Evolutionary conservation across 2,329 filamentous ascomycete genomes (phyloP).

Genomic region (Aspergillus clavatus): DNA sequence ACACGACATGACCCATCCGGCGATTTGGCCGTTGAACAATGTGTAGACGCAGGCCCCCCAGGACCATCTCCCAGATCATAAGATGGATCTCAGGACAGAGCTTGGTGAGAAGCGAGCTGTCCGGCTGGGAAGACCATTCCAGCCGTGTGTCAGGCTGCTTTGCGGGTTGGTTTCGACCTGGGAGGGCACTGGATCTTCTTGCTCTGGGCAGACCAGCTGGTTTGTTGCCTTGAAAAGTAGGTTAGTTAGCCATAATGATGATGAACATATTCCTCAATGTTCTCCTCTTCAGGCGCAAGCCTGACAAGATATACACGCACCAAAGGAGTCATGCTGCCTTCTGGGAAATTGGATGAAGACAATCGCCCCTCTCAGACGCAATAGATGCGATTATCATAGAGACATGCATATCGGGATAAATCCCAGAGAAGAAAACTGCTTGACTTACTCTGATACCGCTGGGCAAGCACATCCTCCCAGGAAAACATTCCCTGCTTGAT

Average conservation of each 20-base stretch:
- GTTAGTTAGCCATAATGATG: too few species aligned
- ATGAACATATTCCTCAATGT: too few species aligned
- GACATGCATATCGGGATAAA: not conserved
- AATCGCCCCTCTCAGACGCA: too few species aligned
- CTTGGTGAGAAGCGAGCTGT: constrained; percentile 27
- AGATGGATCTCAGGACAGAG: constrained; percentile 35
- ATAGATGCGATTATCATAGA: not conserved
- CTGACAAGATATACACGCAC: not conserved
- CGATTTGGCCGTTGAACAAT: constrained; percentile 31
- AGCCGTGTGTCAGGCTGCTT: constrained; percentile 11
- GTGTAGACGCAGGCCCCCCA: constrained; percentile 30
- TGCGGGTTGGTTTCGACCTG: constrained; percentile 2
- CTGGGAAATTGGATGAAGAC: too few species aligned
- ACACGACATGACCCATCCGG: constrained; percentile 31
- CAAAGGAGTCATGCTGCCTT: not conserved
- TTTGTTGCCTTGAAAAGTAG: constrained; percentile 24
- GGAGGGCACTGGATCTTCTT: constrained; percentile 10
- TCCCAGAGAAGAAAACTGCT: not conserved
- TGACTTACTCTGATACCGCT: constrained; percentile 37
- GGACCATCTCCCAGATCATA: constrained; percentile 34
- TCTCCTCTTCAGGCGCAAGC: too few species aligned
- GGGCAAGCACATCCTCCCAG: constrained; percentile 38
- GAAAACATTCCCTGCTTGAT: constrained; percentile 36
- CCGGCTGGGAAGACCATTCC: constrained; percentile 17
- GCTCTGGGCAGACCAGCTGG: constrained; percentile 20